Conservation (phyloP, 106 monocot genomes). For the Dioscorea dumetorum region DNA sequence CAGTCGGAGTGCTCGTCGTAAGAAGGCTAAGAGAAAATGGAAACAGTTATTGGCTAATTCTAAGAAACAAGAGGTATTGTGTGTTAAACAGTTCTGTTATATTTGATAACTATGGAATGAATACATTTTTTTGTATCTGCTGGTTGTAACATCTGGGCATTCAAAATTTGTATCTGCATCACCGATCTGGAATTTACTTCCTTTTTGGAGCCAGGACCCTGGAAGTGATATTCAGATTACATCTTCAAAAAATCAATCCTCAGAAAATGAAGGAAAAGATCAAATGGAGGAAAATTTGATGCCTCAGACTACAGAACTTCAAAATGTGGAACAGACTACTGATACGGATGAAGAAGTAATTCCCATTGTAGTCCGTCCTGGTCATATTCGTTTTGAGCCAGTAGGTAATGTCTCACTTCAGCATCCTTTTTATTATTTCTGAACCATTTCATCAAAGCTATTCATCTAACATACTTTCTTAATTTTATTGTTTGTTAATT, state of each 20-base stretch:
- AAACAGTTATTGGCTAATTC: constrained; percentile 7
- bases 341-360: constrained; percentile 30
- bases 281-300: not conserved
- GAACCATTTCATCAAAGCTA: no score
- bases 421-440: no score
- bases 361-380: constrained; percentile 62
- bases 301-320: not conserved
- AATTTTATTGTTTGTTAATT: no score
- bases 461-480: no score
- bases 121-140: no score
- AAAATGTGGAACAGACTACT: constrained; percentile 13
- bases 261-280: not conserved
- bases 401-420: constrained; percentile 30
- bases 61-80: constrained; percentile 28
- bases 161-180: not conserved
- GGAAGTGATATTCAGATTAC: constrained; percentile 10
- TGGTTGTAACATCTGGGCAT: no score
- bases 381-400: constrained; percentile 72
- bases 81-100: not conserved
- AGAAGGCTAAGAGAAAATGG: constrained; percentile 51
- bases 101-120: not conserved
- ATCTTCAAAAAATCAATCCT: not conserved
- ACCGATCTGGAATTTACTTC: constrained; percentile 9
- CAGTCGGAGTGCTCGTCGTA: constrained; percentile 71
- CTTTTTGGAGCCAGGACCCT: constrained; percentile 8